Percentiles rank a stretch among this genome's conserved stretches.
phyloP scores from a whole-genome alignment of 1,139 yeast species.

The Geotrichum bryndzae region DNA sequence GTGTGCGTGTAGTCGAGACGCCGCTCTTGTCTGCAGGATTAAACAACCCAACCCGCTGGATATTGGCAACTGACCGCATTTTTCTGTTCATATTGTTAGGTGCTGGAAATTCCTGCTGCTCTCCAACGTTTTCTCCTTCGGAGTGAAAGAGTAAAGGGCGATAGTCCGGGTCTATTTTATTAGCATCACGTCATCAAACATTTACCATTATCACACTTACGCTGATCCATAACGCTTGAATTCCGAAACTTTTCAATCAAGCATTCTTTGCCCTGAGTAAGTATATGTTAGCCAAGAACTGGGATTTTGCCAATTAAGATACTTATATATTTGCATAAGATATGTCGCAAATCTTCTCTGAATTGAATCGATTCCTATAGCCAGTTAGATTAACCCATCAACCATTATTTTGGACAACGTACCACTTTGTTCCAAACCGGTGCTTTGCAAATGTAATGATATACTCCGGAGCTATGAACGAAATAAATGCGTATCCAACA shows the following conservation, averaged over 20 bases:
- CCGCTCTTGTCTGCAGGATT: conserved; percentile 16
- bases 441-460: conserved; percentile 43
- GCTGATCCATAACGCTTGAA: conserved; percentile 46
- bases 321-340: conserved; percentile 44
- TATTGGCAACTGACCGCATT: conserved; percentile 34
- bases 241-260: conserved; percentile 44
- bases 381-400: not conserved
- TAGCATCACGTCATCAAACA: not conserved
- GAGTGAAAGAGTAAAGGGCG: conserved; percentile 42
- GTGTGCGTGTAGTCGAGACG: not conserved
- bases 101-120: conserved; percentile 37
- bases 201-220: conserved; percentile 15
- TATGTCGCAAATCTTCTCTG: conserved; percentile 46
- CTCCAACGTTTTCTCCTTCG: conserved; percentile 38
- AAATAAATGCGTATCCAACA: conserved; percentile 49
- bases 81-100: conserved; percentile 36
- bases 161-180: conserved; percentile 34
- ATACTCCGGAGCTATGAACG: conserved; percentile 41
- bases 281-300: conserved; percentile 14
- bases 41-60: conserved; percentile 30
- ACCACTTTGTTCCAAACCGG: conserved; percentile 45
- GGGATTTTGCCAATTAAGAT: not conserved
- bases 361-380: conserved; percentile 38
- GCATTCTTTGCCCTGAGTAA: conserved; percentile 41
- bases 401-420: not conserved